These are phyloP conservation scores for Nemania sp. DNA, from an alignment of 2,329 filamentous ascomycete species.

Conservation along the genomic window DNA sequence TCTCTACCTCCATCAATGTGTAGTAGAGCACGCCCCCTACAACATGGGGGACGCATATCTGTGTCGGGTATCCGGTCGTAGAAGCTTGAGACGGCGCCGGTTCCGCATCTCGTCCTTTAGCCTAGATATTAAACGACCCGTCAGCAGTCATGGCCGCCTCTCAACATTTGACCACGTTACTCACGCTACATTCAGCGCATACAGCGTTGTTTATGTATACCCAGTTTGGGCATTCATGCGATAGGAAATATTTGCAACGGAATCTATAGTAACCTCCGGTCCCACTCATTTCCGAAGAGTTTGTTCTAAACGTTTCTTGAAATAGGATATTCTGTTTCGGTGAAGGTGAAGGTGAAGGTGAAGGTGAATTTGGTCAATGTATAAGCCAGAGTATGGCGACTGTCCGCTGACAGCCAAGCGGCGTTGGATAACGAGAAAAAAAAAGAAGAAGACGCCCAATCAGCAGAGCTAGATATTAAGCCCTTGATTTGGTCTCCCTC, in stretches of 20 bases:
- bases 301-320: not conserved
- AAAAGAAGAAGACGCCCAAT: constrained; percentile 28
- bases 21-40: constrained; percentile 54
- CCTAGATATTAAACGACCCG: constrained; percentile 41
- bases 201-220: constrained; percentile 57
- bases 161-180: constrained; percentile 30
- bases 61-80: constrained; percentile 41
- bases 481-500: constrained; percentile 1
- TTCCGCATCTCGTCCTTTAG: constrained; percentile 54
- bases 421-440: constrained; percentile 30
- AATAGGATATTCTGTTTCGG: not conserved
- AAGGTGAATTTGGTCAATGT: constrained; percentile 5
- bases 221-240: constrained; percentile 58
- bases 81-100: constrained; percentile 36
- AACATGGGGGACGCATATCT: constrained; percentile 52
- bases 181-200: constrained; percentile 56
- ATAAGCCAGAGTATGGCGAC: constrained; percentile 23
- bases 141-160: constrained; percentile 14
- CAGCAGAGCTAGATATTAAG: constrained; percentile 24
- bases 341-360: not conserved
- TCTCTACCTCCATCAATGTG: constrained; percentile 55
- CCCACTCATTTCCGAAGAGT: constrained; percentile 41
- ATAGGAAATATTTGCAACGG: constrained; percentile 59
- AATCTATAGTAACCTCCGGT: constrained; percentile 57
- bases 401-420: constrained; percentile 42